Base-by-base conservation (phyloP, 169 alveolate genomes). In the Plasmodium cynomolgi region DNA sequence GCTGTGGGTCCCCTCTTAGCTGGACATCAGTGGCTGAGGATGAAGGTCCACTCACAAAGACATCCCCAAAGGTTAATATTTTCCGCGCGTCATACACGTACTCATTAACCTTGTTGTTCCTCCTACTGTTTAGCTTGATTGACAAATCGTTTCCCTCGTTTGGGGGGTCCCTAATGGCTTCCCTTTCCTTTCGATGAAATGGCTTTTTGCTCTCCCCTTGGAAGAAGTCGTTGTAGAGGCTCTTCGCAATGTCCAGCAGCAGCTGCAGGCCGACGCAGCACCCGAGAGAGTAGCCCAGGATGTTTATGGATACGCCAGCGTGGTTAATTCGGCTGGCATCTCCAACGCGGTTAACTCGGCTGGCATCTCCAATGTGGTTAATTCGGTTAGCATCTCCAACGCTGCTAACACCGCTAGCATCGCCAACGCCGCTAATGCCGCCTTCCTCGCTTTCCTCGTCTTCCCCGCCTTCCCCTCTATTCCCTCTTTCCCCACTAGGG, bases 221-320 rank as follows among this genome's bases (percentile, higher is more conserved):
- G 47, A 68, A 90, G 83, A 90, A 90, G 50, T 90, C 94, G 58
- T 90, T 90, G 83, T 90, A 90, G 41, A 90, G 83, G 54, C 94
- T 80, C 82, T 90, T 90, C 8, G 94, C 94, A 39, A 90, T 80
- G 82, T 90, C 94, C 20, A 90, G 58, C 33, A 90, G 31, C 3
- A 90, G 50, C 34, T 90, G 94, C 34, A 90, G 37, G 15, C 91
- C 73, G 15, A 90, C 90, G 82, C 91, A 56, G 50, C 94, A 90
- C 5, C 94, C 94, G 44, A 90, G 74, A 11, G 94, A 90, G 50
- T 90, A 90, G 2, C 94, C 94, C 23, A 90, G 26, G 11, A 81
- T 58, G 50, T 90, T 90, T 13, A 90, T 80, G 15, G 83, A 90
- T 34, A 90, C 54, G n/a, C 11, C 47, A 17, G 23, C 20, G 62